Conservation (phyloP, 2,329 filamentous ascomycete species). For the Colletotrichum coccodes region DNA sequence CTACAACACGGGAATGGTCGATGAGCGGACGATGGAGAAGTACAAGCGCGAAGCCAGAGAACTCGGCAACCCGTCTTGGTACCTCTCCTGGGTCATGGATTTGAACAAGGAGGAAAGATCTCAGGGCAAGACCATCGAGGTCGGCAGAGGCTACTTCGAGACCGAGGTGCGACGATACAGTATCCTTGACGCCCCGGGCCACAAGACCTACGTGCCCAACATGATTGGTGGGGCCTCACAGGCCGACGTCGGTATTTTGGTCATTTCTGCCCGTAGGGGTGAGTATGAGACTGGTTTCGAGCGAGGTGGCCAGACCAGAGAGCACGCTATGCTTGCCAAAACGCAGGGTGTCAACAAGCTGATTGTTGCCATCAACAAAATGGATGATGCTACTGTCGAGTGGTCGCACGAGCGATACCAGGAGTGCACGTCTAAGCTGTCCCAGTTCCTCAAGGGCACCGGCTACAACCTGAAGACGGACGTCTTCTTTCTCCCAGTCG, state of each 20-base stretch:
- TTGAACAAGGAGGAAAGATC: conserved; percentile 94
- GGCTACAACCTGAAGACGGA: conserved; percentile 96
- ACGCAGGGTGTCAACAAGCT: conserved; percentile 98
- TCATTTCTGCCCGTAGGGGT: conserved; percentile 96
- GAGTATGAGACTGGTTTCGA: conserved; percentile 99
- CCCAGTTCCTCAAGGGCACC: conserved; percentile 87
- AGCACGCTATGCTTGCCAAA: conserved; percentile 97
- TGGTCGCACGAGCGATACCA: conserved; percentile 95
- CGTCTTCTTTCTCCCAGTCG: conserved; percentile 95
- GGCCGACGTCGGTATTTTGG: conserved; percentile 92
- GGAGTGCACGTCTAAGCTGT: conserved; percentile 91
- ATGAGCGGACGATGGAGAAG: conserved; percentile 97
- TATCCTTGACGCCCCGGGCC: conserved; percentile 94
- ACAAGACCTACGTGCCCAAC: conserved; percentile 97
- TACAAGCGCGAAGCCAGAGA: conserved; percentile 98
- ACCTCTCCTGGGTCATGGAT: conserved; percentile 98
- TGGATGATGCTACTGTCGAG: conserved; percentile 96
- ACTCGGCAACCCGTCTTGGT: conserved; percentile 96
- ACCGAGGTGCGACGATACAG: conserved; percentile 96
- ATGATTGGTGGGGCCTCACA: conserved; percentile 98
- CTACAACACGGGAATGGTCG: conserved; percentile 97
- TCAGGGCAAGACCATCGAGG: conserved; percentile 98
- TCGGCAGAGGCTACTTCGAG: conserved; percentile 95
- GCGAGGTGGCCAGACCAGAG: conserved; percentile 92
- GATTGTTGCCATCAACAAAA: conserved; percentile 96